Evolutionary conservation across 768 basidiomycete species (phyloP), one percentile per base, ranked within the genome.

Genomic region (Pleurotus pulmonarius): DNA sequence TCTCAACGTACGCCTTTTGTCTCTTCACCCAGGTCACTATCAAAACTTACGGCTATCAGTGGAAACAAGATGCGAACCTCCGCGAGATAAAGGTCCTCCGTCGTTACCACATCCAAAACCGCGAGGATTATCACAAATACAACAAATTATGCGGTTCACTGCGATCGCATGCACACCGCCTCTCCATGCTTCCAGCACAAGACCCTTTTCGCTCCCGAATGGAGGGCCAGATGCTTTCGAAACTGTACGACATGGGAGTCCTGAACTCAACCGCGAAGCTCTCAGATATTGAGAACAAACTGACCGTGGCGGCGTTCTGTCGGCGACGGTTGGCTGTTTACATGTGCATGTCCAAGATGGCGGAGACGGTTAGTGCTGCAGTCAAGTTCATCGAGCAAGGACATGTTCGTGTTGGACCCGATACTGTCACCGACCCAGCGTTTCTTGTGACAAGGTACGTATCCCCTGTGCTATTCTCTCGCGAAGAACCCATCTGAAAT

Each of bases 371-470:
- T 64, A 91, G 90, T 67, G 89, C 94, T 51, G 97, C 96, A 7
- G 92, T 89, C 55, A 94, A 92, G 66, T 98, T 97, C 69, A 90
- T 99, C 63, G 97, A 99, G 70, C 97, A 98, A 70, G 97, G 97
- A 0, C 97, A 99, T 70, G 87, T 99, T 64, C 88, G 97, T 29
- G 93, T 98, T 20, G 97, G 97, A 18, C 94, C 96, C 29, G 92
- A 97, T 66, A 92, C 93, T 1, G 86, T 98, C 63, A 95, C 91
- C 0, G 97, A 99, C 69, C 97, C 97, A 2, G 97, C 95, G 1
- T 97, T 87, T 75, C 80, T 99, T 51, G 94, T 99, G 58, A 96
- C 93, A 40, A 79, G 92, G 91, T 86, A 63, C 26, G 78, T 56
- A 46, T 34, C 29, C 29, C 29, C 11, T 34, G 11, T 11, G 29